Conservation (phyloP, 148 eudicot genomes). For the Diospyros kaki region DNA sequence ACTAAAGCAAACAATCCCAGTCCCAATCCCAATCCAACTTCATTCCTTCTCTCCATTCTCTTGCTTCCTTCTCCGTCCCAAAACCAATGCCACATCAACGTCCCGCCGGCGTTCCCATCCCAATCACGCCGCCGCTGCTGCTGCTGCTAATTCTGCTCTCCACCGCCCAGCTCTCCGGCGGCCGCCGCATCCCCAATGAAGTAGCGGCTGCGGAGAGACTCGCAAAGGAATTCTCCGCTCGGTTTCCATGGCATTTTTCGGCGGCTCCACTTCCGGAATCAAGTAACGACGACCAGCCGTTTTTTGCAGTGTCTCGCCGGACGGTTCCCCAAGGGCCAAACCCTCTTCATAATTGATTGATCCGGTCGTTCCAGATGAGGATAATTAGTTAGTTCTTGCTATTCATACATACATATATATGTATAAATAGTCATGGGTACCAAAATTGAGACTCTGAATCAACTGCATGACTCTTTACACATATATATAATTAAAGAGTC, state of each 20-base stretch:
- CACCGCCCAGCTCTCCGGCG: conserved; percentile 26
- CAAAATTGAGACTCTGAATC: too few relatives aligned
- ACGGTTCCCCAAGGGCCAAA: conserved; percentile 64
- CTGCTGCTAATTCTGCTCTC: conserved; percentile 7
- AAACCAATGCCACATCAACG: conserved; percentile 24
- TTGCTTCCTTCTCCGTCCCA: too few relatives aligned
- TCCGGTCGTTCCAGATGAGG: neutral
- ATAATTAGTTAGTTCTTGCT: too few relatives aligned
- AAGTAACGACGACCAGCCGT: conserved; percentile 9
- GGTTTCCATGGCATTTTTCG: conserved; percentile 1
- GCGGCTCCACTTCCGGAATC: conserved; percentile 14
- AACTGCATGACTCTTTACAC: too few relatives aligned
- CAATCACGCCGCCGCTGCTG: conserved; percentile 24
- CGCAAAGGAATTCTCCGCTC: conserved; percentile 15
- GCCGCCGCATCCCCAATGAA: conserved; percentile 18
- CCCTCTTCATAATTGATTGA: conserved; percentile 67
- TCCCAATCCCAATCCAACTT: too few relatives aligned
- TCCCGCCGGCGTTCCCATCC: conserved; percentile 14
- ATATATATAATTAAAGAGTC: too few relatives aligned
- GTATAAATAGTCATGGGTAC: too few relatives aligned
- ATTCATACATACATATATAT: too few relatives aligned
- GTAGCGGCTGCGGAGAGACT: neutral
- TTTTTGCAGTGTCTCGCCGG: conserved; percentile 35
- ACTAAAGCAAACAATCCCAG: too few relatives aligned
- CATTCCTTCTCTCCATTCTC: too few relatives aligned